Evolutionary conservation across 2,329 filamentous ascomycete species (phyloP), one percentile per base, ranked within the genome.

Genomic region (Cladobotryum protrusum): DNA sequence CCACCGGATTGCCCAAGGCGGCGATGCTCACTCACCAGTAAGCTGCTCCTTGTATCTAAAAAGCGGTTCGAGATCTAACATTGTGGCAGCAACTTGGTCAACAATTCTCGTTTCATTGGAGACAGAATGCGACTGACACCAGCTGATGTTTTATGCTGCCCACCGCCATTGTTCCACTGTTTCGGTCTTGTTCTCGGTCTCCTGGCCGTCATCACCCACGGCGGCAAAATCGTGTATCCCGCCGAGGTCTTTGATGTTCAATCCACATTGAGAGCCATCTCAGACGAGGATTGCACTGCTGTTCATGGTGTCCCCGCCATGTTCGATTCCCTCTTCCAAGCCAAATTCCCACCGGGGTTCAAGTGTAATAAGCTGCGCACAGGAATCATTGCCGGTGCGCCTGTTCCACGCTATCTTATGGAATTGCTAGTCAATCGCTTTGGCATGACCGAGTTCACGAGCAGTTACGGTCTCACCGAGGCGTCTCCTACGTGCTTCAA

Each of bases 161-260:
- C 87, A 3, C 87, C 88, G 0, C 88, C 89, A 0, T 75, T 93
- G 3, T 93, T 93, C 73, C 89, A 93, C 71, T 92, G 87, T 71
- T 92, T 92, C 62, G 87, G 87, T 1, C 78, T 92, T 7, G 86
- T 91, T 1, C 78, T 90, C 3, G 87, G 87, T 8, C 74, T 91
- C 41, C 76, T 91, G 49, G 83, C 86, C 2, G 76, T 81, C 40
- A 68, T 90, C 47, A 89, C 85, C 0, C 86, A 91, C 63, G 87
- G 87, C 43, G 81, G 80, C 36, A 87, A 85, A 65, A 83, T 90
- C 45, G 81, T 92, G 9, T 89, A 89, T 60, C 87, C 88, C 0
- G 78, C 79, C 55, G 85, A 89, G 59, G 81, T 84, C 0, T 92
- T 92, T 60, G 83, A 89, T 58, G 76, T 85, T 2, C 66, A 70